phyloP scores from a whole-genome alignment of 352 stramenopile genomes.

The Phytophthora palmivora region DNA sequence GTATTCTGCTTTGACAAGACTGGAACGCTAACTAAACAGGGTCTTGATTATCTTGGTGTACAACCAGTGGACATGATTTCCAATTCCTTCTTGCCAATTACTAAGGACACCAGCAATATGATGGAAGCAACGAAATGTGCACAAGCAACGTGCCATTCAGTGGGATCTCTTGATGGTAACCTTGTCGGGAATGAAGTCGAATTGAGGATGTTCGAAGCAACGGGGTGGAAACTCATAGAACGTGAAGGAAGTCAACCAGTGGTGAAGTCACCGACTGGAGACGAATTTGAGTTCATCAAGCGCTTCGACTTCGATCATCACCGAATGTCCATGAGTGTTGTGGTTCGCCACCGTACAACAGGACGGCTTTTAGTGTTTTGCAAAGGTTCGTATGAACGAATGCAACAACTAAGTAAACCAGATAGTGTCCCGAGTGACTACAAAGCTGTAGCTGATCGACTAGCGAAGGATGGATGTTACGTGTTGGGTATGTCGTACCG shows the following conservation, averaged over 20 bases:
- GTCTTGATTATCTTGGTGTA: constrained; percentile 67
- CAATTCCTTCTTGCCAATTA: constrained; percentile 20
- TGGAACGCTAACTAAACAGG: constrained; percentile 86
- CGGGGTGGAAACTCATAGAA: constrained; percentile 45
- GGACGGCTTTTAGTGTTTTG: constrained; percentile 65
- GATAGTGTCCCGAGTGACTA: constrained; percentile 72
- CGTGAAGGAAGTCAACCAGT: constrained; percentile 24
- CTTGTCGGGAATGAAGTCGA: constrained; percentile 86
- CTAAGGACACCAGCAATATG: constrained; percentile 18
- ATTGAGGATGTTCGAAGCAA: constrained; percentile 69
- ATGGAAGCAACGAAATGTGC: constrained; percentile 33
- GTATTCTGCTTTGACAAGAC: constrained; percentile 91
- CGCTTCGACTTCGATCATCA: constrained; percentile 89
- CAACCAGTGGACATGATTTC: constrained; percentile 27
- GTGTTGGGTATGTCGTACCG: constrained; percentile 66
- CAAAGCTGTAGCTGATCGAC: constrained; percentile 29
- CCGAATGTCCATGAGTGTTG: constrained; percentile 85
- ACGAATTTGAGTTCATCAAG: constrained; percentile 70
- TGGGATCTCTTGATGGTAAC: constrained; percentile 51
- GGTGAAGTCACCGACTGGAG: constrained; percentile 26
- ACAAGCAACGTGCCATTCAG: constrained; percentile 74
- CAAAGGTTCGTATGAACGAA: constrained; percentile 82
- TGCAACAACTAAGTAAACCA: constrained; percentile 55
- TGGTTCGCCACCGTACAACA: constrained; percentile 54
- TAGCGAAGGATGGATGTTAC: constrained; percentile 79